Percentiles rank a stretch among this genome's conserved stretches.
Conservation (phyloP, 2,329 filamentous ascomycete species). For the Bipolaris bicolor region DNA sequence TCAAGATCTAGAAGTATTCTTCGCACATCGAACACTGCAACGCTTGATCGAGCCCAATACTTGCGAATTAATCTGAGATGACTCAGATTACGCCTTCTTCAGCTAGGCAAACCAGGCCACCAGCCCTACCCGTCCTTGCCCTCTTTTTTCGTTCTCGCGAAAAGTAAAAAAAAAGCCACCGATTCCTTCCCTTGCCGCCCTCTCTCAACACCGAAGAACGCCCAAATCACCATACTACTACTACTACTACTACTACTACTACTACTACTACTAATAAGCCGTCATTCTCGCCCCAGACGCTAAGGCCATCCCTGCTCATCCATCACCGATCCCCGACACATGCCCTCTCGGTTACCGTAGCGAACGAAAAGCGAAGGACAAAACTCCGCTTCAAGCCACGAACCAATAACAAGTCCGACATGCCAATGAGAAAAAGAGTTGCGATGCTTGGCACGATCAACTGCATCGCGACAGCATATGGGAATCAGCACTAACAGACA, state of each 20-base stretch:
- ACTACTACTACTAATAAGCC: not conserved
- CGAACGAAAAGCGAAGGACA: slow-evolving; percentile 5
- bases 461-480: no score
- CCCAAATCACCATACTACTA: not conserved
- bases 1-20: not conserved
- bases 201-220: not conserved
- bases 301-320: not conserved
- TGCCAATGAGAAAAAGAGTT: not conserved
- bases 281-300: not conserved
- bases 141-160: not conserved
- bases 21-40: not conserved
- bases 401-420: not conserved
- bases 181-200: not conserved
- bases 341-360: slow-evolving; percentile 4
- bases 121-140: not conserved
- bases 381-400: slow-evolving; percentile 2
- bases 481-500: no score
- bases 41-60: not conserved
- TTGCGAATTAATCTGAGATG: not conserved
- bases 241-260: no score
- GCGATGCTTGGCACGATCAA: not conserved
- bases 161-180: not conserved
- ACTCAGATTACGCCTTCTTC: not conserved
- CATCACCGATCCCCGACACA: not conserved
- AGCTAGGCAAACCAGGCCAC: not conserved